These are phyloP conservation scores for Solanum gracilifrons DNA, from an alignment of 257 asterid species.

Conservation along the genomic window DNA sequence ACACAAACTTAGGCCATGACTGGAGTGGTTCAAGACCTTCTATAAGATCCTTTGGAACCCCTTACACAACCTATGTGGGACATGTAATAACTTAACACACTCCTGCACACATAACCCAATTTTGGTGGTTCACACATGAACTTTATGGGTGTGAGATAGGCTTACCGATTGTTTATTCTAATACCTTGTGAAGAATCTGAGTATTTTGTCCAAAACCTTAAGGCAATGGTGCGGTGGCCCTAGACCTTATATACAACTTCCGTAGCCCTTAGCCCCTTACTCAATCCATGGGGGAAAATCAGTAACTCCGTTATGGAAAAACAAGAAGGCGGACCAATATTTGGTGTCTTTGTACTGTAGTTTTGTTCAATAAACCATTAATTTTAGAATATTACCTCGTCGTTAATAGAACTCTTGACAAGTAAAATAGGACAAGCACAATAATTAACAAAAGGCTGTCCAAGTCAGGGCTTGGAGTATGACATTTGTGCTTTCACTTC, in stretches of 20 bases:
- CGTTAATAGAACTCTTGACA: not conserved
- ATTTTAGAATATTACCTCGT: not conserved
- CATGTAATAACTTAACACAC: not conserved
- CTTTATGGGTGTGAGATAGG: not conserved
- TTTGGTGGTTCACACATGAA: not conserved
- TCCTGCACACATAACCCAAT: not conserved
- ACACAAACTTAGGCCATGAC: not conserved
- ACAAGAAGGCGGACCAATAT: not conserved
- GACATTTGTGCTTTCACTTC: not conserved
- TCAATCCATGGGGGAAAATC: not conserved
- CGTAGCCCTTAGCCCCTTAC: not conserved
- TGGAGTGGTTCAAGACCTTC: not conserved
- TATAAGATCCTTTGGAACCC: not conserved
- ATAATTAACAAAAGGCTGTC: not conserved
- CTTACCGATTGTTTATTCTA: not conserved
- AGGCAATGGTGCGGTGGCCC: not conserved
- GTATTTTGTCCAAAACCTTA: not conserved
- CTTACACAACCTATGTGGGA: not conserved
- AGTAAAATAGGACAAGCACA: not conserved
- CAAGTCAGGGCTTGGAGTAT: not conserved
- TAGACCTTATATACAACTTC: not conserved
- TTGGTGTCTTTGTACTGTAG: not conserved
- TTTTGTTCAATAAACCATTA: not conserved
- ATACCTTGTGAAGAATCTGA: not conserved
- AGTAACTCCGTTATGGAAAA: not conserved